phyloP scores from a whole-genome alignment of 495 filamentous ascomycete species.

The Penicillium simplicissimum region DNA sequence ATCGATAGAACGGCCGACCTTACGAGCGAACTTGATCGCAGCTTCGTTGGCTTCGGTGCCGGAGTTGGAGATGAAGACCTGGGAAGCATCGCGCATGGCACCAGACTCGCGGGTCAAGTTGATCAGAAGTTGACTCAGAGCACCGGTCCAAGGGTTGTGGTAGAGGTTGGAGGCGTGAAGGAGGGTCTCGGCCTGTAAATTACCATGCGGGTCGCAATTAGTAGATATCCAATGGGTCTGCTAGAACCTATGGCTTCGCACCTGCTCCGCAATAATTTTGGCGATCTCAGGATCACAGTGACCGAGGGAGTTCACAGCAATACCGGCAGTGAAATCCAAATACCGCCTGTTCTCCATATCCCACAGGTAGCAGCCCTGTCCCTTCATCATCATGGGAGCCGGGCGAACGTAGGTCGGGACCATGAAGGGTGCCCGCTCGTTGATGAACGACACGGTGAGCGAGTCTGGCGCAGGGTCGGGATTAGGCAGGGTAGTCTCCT shows the following conservation, averaged over 20 bases:
- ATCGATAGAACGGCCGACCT: constrained; percentile 73
- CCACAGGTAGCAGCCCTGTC: constrained; percentile 82
- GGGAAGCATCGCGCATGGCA: constrained; percentile 75
- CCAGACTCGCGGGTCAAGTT: constrained; percentile 71
- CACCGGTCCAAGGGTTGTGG: constrained; percentile 91
- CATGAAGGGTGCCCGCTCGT: constrained; percentile 79
- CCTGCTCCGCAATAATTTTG: constrained; percentile 73
- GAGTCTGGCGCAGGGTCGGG: constrained; percentile 81
- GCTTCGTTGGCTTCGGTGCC: constrained; percentile 96
- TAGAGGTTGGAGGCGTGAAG: constrained; percentile 94
- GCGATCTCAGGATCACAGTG: constrained; percentile 77
- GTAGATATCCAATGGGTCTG: constrained; percentile 5
- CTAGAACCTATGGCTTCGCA: constrained; percentile 25
- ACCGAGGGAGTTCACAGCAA: constrained; percentile 91
- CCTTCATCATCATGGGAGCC: constrained; percentile 84
- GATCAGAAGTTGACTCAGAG: constrained; percentile 82
- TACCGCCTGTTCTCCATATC: constrained; percentile 88
- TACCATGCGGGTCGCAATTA: constrained; percentile 13
- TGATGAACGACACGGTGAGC: constrained; percentile 68
- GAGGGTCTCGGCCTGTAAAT: constrained; percentile 64
- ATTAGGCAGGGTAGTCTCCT: constrained; percentile 65
- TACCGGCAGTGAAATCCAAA: constrained; percentile 92
- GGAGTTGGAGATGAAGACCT: constrained; percentile 92
- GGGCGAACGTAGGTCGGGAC: constrained; percentile 92
- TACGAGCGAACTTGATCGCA: constrained; percentile 93